phyloP scores from a whole-genome alignment of 306 rosid species.

The Begonia peltatifolia region DNA sequence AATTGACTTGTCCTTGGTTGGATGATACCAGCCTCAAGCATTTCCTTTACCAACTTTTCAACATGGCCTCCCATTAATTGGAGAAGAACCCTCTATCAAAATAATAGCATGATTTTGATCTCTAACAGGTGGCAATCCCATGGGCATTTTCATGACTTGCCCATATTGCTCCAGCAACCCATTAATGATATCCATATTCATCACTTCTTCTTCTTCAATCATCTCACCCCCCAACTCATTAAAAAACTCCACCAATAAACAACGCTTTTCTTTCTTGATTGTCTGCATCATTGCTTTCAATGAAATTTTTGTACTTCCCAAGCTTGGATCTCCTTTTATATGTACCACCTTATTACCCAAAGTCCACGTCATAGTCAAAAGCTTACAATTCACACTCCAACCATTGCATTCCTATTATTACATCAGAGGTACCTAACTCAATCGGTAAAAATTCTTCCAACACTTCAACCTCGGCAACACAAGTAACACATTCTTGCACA shows the following conservation, averaged over 20 bases:
- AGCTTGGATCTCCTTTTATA: not conserved
- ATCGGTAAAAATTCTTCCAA: not conserved
- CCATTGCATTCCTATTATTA: not conserved
- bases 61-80: not conserved
- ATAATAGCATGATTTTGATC: not conserved
- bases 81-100: not conserved
- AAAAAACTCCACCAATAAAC: not conserved
- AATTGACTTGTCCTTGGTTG: not conserved
- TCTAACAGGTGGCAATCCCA: not conserved
- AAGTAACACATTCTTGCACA: not conserved
- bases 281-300: not conserved
- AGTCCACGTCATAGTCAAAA: not conserved
- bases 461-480: not conserved
- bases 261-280: not conserved
- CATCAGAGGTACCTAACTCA: not conserved
- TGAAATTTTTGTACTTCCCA: not conserved
- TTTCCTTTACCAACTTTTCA: not conserved
- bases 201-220: not conserved
- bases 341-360: not conserved
- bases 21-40: not conserved
- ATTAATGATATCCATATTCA: not conserved
- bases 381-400: not conserved
- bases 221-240: not conserved
- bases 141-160: not conserved
- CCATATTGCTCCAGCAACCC: no score